phyloP scores from a whole-genome alignment of 1,284 basidiomycete species.

The Trichosporon ovoides region DNA sequence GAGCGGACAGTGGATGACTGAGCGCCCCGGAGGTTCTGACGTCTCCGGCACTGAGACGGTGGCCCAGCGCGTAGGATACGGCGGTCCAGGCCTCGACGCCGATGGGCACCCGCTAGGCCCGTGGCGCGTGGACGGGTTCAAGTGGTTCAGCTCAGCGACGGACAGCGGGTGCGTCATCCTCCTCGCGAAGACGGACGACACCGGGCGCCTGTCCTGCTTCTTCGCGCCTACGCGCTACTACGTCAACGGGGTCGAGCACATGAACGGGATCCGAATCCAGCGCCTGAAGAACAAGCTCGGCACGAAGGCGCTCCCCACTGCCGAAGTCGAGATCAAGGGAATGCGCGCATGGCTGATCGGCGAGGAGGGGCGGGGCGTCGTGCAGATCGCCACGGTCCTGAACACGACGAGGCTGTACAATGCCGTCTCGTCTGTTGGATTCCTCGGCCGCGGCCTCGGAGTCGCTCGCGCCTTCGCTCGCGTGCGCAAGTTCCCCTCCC shows the following conservation, averaged over 20 bases:
- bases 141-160: conserved; percentile 79
- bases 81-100: conserved; percentile 8
- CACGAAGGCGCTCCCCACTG: conserved; percentile 69
- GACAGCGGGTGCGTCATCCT: conserved; percentile 48
- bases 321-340: conserved; percentile 63
- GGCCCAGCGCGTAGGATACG: conserved; percentile 53
- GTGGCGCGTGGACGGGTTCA: conserved; percentile 60
- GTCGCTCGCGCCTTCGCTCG: conserved; percentile 61
- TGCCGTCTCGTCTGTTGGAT: conserved; percentile 56
- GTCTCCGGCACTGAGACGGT: conserved; percentile 67
- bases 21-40: conserved; percentile 72
- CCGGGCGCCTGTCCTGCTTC: conserved; percentile 66
- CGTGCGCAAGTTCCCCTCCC: conserved; percentile 53
- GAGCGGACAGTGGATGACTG: conserved; percentile 80
- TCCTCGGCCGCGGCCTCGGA: conserved; percentile 59
- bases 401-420: conserved; percentile 72
- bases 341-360: conserved; percentile 65
- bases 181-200: conserved; percentile 17
- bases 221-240: conserved; percentile 53
- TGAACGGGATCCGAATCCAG: conserved; percentile 67
- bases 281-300: conserved; percentile 75
- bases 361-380: conserved; percentile 59
- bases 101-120: conserved; percentile 20
- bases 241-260: conserved; percentile 31
- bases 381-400: conserved; percentile 64